These are phyloP conservation scores for Sclerotinia nivalis DNA, from an alignment of 2,329 filamentous ascomycete genomes.

Conservation along the genomic window DNA sequence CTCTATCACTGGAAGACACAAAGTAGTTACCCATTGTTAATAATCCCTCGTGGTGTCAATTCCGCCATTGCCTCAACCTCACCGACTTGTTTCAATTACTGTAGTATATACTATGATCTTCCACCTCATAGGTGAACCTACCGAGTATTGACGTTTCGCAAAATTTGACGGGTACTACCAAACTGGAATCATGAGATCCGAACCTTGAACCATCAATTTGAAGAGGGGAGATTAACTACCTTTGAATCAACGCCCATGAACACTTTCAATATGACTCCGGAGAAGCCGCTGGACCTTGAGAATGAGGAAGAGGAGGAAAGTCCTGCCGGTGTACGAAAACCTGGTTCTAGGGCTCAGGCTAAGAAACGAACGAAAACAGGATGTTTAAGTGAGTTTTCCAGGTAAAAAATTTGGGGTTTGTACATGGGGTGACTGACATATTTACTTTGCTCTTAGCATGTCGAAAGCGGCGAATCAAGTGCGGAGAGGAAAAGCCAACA, in stretches of 20 bases:
- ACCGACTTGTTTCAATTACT: background rate
- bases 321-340: conserved; percentile 28
- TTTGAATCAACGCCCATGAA: background rate
- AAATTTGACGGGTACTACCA: conserved; percentile 19
- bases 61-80: background rate
- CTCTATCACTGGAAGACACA: background rate
- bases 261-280: background rate
- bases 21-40: background rate
- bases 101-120: conserved; percentile 1
- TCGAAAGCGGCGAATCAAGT: conserved; percentile 93
- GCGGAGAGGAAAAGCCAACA: conserved; percentile 80
- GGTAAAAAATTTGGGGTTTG: no score
- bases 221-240: background rate
- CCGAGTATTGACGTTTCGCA: conserved; percentile 2
- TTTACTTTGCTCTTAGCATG: conserved; percentile 60
- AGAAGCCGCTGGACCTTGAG: background rate
- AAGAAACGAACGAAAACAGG: conserved; percentile 79
- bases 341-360: conserved; percentile 36
- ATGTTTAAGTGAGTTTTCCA: conserved; percentile 70
- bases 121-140: conserved; percentile 2
- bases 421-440: background rate
- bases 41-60: background rate
- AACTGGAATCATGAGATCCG: conserved; percentile 15
- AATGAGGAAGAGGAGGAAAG: conserved; percentile 13
- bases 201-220: background rate